Percentiles rank a stretch among this genome's conserved stretches.
Conservation (phyloP, 208 protist genomes). For the Leishmania gerbilli region DNA sequence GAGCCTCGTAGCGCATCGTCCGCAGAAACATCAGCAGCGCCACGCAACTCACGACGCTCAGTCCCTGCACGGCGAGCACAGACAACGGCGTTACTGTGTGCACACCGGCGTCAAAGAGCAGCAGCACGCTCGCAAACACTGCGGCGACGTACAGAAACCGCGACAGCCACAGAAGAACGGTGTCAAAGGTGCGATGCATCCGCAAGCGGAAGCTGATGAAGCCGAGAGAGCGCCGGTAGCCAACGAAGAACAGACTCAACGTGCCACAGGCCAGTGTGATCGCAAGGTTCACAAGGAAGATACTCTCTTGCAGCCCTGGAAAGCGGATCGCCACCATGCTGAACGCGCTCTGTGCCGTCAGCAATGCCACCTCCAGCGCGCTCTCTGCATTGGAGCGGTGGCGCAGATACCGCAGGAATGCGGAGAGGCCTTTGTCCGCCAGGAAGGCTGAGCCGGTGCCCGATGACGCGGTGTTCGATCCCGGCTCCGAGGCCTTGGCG, state of each 20-base stretch:
- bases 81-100: constrained; percentile 26
- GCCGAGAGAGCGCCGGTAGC: constrained; percentile 36
- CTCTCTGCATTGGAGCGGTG: constrained; percentile 68
- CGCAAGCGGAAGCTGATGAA: constrained; percentile 32
- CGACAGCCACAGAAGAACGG: constrained; percentile 42
- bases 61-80: constrained; percentile 26
- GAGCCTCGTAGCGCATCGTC: constrained; percentile 36
- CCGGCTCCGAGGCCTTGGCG: background rate
- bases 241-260: constrained; percentile 56
- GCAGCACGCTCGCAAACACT: constrained; percentile 26
- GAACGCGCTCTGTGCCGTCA: constrained; percentile 41
- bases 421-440: constrained; percentile 10
- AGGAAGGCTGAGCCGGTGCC: constrained; percentile 20
- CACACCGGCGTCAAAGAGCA: constrained; percentile 14
- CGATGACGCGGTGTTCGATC: background rate
- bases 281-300: constrained; percentile 32
- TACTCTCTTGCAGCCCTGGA: constrained; percentile 13
- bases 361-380: constrained; percentile 47
- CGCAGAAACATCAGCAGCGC: constrained; percentile 61
- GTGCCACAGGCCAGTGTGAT: constrained; percentile 52
- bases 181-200: constrained; percentile 38
- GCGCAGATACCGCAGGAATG: constrained; percentile 39
- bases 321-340: constrained; percentile 35
- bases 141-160: constrained; percentile 39
- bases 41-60: constrained; percentile 33